phyloP scores from a whole-genome alignment of 768 basidiomycete species.

The Russula compacta region DNA sequence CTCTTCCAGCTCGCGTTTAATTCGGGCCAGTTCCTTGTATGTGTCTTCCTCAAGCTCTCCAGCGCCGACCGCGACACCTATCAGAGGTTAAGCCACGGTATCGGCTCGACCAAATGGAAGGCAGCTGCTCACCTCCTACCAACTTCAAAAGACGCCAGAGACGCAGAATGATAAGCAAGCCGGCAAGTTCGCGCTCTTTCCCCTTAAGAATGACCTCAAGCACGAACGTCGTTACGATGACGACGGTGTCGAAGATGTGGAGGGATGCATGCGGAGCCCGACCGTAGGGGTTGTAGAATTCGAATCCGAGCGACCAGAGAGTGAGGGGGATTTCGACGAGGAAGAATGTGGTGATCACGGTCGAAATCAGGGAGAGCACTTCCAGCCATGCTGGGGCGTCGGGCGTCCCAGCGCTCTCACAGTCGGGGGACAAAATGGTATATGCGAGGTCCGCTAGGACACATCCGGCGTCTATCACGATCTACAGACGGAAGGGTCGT shows the following conservation, averaged over 20 bases:
- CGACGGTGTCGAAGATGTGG: conserved; percentile 66
- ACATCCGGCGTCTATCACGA: conserved; percentile 54
- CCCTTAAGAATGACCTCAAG: conserved; percentile 65
- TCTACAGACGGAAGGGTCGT: conserved; percentile 29
- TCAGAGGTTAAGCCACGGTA: conserved; percentile 28
- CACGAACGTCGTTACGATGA: conserved; percentile 65
- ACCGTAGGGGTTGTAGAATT: conserved; percentile 55
- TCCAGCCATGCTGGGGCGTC: conserved; percentile 54
- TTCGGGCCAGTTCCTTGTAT: conserved; percentile 39
- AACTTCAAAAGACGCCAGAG: conserved; percentile 77
- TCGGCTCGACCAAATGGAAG: background rate
- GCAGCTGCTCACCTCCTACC: conserved; percentile 39
- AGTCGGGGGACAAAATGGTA: conserved; percentile 49
- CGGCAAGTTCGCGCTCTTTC: conserved; percentile 59
- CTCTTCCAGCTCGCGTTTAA: conserved; percentile 40
- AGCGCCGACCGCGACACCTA: conserved; percentile 69
- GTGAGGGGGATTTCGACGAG: conserved; percentile 67
- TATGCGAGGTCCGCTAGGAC: conserved; percentile 68
- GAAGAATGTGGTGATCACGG: conserved; percentile 64
- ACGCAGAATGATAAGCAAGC: conserved; percentile 62
- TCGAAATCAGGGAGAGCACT: conserved; percentile 50
- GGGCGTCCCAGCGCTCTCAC: conserved; percentile 34
- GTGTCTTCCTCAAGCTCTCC: conserved; percentile 58
- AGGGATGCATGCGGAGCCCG: conserved; percentile 44
- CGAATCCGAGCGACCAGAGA: conserved; percentile 55